A percentile compares a stretch with the other conserved stretches of the same genome.
Evolutionary conservation across 192 early-diverging fungal genomes (phyloP).

Genomic region (Backusella circina): DNA sequence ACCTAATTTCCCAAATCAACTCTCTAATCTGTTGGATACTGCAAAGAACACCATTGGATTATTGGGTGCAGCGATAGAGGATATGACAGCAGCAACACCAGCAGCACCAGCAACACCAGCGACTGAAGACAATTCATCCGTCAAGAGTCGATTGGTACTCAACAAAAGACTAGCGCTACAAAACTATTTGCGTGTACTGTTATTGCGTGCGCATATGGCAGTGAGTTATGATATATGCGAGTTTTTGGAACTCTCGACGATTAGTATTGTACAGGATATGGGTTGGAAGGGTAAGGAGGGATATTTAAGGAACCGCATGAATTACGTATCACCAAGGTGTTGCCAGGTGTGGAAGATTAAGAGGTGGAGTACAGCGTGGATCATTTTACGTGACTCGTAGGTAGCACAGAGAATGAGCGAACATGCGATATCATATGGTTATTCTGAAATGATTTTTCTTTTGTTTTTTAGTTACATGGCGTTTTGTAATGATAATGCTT

Average conservation of each 20-base stretch:
- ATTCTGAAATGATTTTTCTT: not conserved
- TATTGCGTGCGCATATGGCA: constrained; percentile 55
- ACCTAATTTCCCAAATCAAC: constrained; percentile 27
- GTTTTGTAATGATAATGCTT: constrained; percentile 36
- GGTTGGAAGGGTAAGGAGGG: constrained; percentile 83
- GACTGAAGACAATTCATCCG: constrained; percentile 5
- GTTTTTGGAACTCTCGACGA: constrained; percentile 67
- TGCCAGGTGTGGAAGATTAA: constrained; percentile 25
- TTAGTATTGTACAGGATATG: constrained; percentile 71
- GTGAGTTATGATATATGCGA: constrained; percentile 65
- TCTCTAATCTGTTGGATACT: constrained; percentile 13
- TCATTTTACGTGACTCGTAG: constrained; percentile 65
- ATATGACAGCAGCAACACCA: not conserved
- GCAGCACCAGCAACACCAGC: not conserved
- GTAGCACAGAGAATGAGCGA: not conserved
- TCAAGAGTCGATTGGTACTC: constrained; percentile 19
- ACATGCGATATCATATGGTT: not conserved
- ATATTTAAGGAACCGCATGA: constrained; percentile 56
- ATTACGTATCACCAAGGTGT: constrained; percentile 45
- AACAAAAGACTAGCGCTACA: constrained; percentile 51
- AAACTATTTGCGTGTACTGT: constrained; percentile 51
- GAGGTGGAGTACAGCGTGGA: constrained; percentile 61
- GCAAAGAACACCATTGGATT: constrained; percentile 28
- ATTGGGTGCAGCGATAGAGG: not conserved
- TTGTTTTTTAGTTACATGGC: constrained; percentile 34